Evolutionary conservation across 2,329 filamentous ascomycete genomes (phyloP), one percentile per base, ranked within the genome.

Genomic region (Cordyceps cateniannulata): DNA sequence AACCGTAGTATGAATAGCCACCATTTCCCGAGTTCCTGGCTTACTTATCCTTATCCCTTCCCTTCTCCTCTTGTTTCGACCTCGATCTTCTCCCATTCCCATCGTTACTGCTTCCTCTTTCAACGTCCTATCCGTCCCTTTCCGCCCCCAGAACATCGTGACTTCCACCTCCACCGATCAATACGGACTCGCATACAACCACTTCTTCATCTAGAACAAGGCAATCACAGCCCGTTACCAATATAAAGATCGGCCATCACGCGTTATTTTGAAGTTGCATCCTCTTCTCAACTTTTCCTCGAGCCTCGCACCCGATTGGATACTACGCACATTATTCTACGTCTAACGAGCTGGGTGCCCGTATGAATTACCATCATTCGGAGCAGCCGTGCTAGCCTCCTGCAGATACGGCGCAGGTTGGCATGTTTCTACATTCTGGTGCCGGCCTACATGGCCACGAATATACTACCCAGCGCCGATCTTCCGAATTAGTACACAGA

Each of bases 371-470:
- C 10, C 49, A 16, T 60, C 40, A 47, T 53, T 25, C 38, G 27
- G 40, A 38, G 49, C 38, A 45, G 38, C 25, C 38, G 35, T 25
- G n/a, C 25, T 12, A 44, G 35, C 29, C 18, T 47, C 16, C 40
- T 52, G 20, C 29, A 40, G n/a, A 47, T 35, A 22, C 49, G 29
- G 49, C 57, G n/a, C 29, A 32, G 52, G 45, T 63, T 68, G 72
- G 63, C 64, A 85, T 86, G 83, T 83, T 85, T 68, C 73, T 85
- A 38, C 83, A 85, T 67, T 77, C 81, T 20, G 83, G 81, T 50
- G 83, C 83, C 54, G 81, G 82, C 71, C 75, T 85, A 22, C 82
- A 85, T 68, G 83, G 82, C 69, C 83, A 85, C 68, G 82, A 85
- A 68, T 85, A 81, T 66, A 83, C 81, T 32, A 71, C 72, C 61